Conservation (phyloP, 176 grass and related monocot genomes). For the Puya raimondii region DNA sequence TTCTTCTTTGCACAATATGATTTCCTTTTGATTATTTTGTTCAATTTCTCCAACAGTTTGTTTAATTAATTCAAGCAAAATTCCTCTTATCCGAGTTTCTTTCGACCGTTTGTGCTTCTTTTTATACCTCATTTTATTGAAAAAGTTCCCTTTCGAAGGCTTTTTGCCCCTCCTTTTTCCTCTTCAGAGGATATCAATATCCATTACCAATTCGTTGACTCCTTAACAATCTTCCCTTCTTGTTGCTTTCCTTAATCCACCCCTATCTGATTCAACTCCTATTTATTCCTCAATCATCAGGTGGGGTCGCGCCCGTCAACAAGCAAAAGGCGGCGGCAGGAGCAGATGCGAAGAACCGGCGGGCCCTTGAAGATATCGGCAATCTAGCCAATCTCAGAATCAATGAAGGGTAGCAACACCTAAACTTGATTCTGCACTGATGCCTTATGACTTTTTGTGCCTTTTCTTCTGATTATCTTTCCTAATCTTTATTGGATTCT, state of each 20-base stretch:
- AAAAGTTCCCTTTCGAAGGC: too few species aligned
- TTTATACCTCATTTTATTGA: too few species aligned
- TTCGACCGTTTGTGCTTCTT: too few species aligned
- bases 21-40: too few species aligned
- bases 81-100: too few species aligned
- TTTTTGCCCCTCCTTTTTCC: too few species aligned
- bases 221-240: not conserved
- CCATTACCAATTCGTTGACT: too few species aligned
- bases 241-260: not conserved
- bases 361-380: slow-evolving; percentile 19
- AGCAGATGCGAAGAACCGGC: slow-evolving; percentile 17
- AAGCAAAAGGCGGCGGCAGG: slow-evolving; percentile 8
- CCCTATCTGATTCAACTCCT: not conserved
- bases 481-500: not conserved
- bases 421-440: not conserved
- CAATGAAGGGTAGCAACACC: slow-evolving; percentile 4
- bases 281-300: not conserved
- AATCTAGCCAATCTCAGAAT: slow-evolving; percentile 7
- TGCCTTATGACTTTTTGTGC: not conserved
- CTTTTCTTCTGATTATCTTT: not conserved
- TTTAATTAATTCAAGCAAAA: too few species aligned
- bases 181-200: too few species aligned
- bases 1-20: too few species aligned
- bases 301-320: not conserved
- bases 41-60: too few species aligned